Base-by-base conservation (phyloP, 2,329 filamentous ascomycete genomes). In the Magnaporthales sp. region DNA sequence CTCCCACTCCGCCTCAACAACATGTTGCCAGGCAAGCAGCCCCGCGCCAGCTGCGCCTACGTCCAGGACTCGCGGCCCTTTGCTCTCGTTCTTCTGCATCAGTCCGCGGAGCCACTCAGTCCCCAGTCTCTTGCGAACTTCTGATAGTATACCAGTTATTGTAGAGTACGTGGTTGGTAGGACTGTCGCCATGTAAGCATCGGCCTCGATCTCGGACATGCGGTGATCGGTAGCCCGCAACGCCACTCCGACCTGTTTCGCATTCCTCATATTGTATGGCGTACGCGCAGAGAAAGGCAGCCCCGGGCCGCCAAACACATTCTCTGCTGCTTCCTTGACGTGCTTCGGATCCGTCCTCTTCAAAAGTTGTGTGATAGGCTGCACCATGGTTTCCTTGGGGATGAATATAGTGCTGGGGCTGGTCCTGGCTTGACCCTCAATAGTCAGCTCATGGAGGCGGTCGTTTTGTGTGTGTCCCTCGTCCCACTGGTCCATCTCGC, bases 1-100 rank as follows among this genome's bases (percentile, higher is more conserved):
- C 66, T 91, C 87, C 89, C 91, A 96, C 74, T 98, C 93, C 0
- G 93, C 90, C 69, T 88, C 83, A 15, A 96, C 72, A 10, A 98
- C 82, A 70, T 94, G 89, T 66, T 91, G 82, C 87, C 91, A 94
- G 15, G 91, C 92, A 4, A 91, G 77, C 38, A 92, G 77, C 10
- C 86, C 91, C 19, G 89, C 91, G 13, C 91, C 92, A 22, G 86
- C 91, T 26, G 86, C 86, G 8, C 91, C 91, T 4, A 88, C 88
- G 74, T 96, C 91, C 4, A 96, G 80, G 7, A 95, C 82, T 31
- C 86, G 84, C 22, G 90, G 82, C 1, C 84, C 82, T 60, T 81
- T 76, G 29, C 82, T 80, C 6, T 85, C 83, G n/a, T 81, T 80
- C 70, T 86, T 85, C 27, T 80, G 78, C 19, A 92, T 78, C 60